phyloP scores from a whole-genome alignment of 345 rosid genomes.

The Populus nigra region DNA sequence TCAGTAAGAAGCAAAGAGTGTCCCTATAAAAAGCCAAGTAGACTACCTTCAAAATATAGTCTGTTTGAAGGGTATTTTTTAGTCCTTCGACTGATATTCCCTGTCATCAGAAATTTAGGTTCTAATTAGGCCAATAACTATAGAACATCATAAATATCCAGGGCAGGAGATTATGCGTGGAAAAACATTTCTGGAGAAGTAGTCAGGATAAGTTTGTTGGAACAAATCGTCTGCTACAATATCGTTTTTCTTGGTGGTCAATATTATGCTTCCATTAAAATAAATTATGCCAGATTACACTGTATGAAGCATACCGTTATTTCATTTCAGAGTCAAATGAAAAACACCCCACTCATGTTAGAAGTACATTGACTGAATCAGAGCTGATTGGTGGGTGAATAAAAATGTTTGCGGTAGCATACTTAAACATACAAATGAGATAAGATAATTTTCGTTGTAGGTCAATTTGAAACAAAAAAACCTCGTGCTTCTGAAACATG shows the following conservation, averaged over 20 bases:
- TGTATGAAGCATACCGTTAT: background rate
- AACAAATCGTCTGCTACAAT: too few species aligned
- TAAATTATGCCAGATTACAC: background rate
- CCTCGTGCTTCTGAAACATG: background rate
- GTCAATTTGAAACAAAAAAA: background rate
- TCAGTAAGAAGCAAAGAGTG: background rate
- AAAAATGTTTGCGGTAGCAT: too few species aligned
- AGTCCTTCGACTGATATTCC: slow-evolving; percentile 36
- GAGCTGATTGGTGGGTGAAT: background rate
- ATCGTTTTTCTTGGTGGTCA: background rate
- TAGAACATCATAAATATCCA: background rate
- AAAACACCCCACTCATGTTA: background rate
- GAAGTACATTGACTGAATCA: background rate
- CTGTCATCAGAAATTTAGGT: slow-evolving; percentile 7
- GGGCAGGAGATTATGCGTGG: background rate
- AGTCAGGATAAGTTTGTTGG: background rate
- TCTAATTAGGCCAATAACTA: background rate
- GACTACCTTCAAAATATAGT: slow-evolving; percentile 35
- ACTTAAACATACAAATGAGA: too few species aligned
- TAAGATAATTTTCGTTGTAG: too few species aligned
- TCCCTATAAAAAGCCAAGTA: background rate
- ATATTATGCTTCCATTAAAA: background rate
- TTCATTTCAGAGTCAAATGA: background rate
- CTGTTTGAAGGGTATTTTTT: slow-evolving; percentile 36
- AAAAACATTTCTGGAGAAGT: background rate